Conservation (phyloP, 1,284 basidiomycete species). For the Malassezia vespertilionis region DNA sequence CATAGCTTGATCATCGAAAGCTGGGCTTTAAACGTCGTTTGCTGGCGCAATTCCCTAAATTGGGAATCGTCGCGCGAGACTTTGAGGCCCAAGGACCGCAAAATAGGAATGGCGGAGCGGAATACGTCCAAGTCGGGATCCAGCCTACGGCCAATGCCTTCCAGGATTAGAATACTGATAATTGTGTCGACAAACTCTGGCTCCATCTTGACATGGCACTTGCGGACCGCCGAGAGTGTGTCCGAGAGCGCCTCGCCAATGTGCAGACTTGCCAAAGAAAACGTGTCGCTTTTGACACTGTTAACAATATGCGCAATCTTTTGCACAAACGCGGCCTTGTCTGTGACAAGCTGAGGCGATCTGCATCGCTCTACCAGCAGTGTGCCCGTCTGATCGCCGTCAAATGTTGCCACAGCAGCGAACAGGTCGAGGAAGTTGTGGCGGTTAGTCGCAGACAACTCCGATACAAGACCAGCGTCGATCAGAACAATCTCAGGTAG, state of each 20-base stretch:
- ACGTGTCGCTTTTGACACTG: constrained; percentile 87
- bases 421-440: constrained; percentile 94
- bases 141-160: constrained; percentile 87
- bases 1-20: constrained; percentile 40
- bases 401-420: constrained; percentile 85
- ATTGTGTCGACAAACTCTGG: constrained; percentile 98
- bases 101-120: constrained; percentile 39
- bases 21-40: constrained; percentile 3
- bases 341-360: constrained; percentile 77
- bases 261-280: constrained; percentile 86
- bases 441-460: constrained; percentile 67
- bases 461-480: constrained; percentile 86
- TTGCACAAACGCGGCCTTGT: constrained; percentile 85
- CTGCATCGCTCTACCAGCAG: constrained; percentile 93
- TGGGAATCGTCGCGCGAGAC: constrained; percentile 16
- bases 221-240: constrained; percentile 73
- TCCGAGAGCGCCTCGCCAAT: constrained; percentile 85
- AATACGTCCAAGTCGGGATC: constrained; percentile 77
- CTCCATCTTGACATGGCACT: constrained; percentile 97
- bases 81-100: constrained; percentile 31
- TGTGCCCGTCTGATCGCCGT: constrained; percentile 84
- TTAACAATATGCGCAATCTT: constrained; percentile 94
- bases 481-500: constrained; percentile 90
- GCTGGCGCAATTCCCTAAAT: constrained; percentile 14
- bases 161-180: constrained; percentile 79